phyloP scores from a whole-genome alignment of 2,329 filamentous ascomycete species.

The Akanthomyces uredinophilus region DNA sequence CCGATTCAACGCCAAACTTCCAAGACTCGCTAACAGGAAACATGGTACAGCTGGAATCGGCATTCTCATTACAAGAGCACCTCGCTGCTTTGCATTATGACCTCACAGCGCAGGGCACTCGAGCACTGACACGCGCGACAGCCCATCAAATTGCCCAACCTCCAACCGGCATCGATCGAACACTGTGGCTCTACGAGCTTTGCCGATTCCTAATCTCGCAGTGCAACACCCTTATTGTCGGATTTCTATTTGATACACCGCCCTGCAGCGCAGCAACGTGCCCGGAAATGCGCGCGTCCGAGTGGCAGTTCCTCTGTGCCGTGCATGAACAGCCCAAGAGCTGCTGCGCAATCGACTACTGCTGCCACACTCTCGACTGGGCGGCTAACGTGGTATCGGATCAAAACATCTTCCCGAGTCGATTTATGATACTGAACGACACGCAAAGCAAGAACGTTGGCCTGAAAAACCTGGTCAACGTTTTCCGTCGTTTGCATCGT shows the following conservation, averaged over 20 bases:
- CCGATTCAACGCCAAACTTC: not conserved
- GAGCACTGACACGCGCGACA: constrained; percentile 69
- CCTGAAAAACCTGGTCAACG: constrained; percentile 83
- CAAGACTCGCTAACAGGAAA: constrained; percentile 14
- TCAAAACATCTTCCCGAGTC: constrained; percentile 89
- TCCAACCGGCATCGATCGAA: constrained; percentile 75
- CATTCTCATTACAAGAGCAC: constrained; percentile 96
- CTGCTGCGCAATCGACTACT: constrained; percentile 98
- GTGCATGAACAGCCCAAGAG: constrained; percentile 95
- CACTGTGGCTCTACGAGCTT: constrained; percentile 95
- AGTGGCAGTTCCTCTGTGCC: constrained; percentile 98
- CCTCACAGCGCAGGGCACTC: constrained; percentile 62
- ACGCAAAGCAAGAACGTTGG: constrained; percentile 58
- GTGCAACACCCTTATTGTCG: constrained; percentile 86
- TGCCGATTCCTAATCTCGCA: constrained; percentile 94
- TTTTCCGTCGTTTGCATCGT: constrained; percentile 87
- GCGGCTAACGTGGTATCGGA: constrained; percentile 91
- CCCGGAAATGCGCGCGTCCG: constrained; percentile 95
- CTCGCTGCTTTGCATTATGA: constrained; percentile 86
- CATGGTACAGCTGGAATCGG: constrained; percentile 73
- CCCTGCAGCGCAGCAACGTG: constrained; percentile 86
- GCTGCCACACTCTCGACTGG: constrained; percentile 97
- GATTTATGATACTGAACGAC: constrained; percentile 57
- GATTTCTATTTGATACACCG: constrained; percentile 85
- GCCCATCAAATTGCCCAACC: constrained; percentile 73